These are phyloP conservation scores for Aspergillus spinulosporus DNA, from an alignment of 2,329 filamentous ascomycete species.

Conservation along the genomic window DNA sequence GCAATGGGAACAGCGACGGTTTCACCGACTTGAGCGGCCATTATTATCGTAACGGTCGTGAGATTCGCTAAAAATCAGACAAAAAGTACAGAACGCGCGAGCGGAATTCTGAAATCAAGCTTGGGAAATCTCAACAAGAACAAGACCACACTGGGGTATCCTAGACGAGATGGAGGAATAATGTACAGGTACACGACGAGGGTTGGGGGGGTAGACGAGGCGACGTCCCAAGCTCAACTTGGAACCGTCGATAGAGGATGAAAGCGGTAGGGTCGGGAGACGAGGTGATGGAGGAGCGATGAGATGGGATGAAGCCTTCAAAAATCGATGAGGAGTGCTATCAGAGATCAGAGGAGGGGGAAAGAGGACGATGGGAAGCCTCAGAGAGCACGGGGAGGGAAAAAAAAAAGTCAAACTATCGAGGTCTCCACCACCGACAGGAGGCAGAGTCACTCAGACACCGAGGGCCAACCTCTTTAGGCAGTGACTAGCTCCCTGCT, in stretches of 20 bases:
- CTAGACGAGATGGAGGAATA: constrained; percentile 11
- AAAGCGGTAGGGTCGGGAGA: constrained; percentile 16
- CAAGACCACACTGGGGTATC: constrained; percentile 16
- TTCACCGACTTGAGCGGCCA: constrained; percentile 24
- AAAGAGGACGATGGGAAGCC: constrained; percentile 8
- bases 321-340: constrained; percentile 18
- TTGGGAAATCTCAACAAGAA: constrained; percentile 10
- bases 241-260: constrained; percentile 11
- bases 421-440: constrained; percentile 16
- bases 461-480: constrained; percentile 10
- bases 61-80: constrained; percentile 24
- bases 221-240: constrained; percentile 20
- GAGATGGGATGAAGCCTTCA: constrained; percentile 5
- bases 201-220: constrained; percentile 19
- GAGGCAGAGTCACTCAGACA: background rate
- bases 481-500: constrained; percentile 13
- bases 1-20: constrained; percentile 31
- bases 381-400: constrained; percentile 12
- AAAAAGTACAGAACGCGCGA: constrained; percentile 22
- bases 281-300: constrained; percentile 10
- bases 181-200: constrained; percentile 10
- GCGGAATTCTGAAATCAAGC: constrained; percentile 7
- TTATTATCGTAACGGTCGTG: constrained; percentile 24
- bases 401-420: constrained; percentile 14
- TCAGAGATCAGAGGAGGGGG: constrained; percentile 12